Evolutionary conservation across 2,329 filamentous ascomycete genomes (phyloP).

Genomic region (Cucurbitaria berberidis): DNA sequence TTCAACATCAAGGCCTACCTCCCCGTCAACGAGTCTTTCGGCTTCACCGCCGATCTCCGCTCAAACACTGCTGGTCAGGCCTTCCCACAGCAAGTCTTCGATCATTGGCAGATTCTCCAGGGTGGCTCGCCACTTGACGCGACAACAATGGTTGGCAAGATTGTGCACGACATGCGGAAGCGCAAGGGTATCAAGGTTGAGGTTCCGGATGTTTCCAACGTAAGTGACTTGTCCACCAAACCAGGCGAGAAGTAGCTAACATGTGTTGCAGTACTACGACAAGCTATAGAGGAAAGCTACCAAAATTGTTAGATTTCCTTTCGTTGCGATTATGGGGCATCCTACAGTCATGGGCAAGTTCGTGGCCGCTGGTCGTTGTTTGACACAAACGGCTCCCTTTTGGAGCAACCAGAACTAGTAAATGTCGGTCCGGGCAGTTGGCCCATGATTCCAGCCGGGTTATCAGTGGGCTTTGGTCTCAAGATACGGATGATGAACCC

Average conservation of each 20-base stretch:
- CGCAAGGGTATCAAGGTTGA: constrained; percentile 99
- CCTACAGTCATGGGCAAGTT: constrained; percentile 45
- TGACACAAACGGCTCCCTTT: constrained; percentile 40
- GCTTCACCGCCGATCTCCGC: constrained; percentile 98
- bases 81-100: constrained; percentile 98
- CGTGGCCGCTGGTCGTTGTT: constrained; percentile 43
- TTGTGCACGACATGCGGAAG: constrained; percentile 92
- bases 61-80: constrained; percentile 93
- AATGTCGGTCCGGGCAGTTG: constrained; percentile 47
- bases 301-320: constrained; percentile 54
- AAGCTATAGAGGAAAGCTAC: constrained; percentile 78
- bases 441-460: constrained; percentile 36
- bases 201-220: constrained; percentile 92
- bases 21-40: constrained; percentile 96
- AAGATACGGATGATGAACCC: constrained; percentile 45
- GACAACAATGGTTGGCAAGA: constrained; percentile 79
- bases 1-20: constrained; percentile 99
- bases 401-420: constrained; percentile 42
- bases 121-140: constrained; percentile 90
- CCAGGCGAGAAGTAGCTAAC: constrained; percentile 48
- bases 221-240: constrained; percentile 61
- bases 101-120: constrained; percentile 96
- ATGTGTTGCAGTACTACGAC: constrained; percentile 82
- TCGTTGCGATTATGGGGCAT: constrained; percentile 39
- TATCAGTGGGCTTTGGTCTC: constrained; percentile 38